These are phyloP conservation scores for Emergomyces orientalis DNA, from an alignment of 2,329 filamentous ascomycete genomes.

Conservation along the genomic window DNA sequence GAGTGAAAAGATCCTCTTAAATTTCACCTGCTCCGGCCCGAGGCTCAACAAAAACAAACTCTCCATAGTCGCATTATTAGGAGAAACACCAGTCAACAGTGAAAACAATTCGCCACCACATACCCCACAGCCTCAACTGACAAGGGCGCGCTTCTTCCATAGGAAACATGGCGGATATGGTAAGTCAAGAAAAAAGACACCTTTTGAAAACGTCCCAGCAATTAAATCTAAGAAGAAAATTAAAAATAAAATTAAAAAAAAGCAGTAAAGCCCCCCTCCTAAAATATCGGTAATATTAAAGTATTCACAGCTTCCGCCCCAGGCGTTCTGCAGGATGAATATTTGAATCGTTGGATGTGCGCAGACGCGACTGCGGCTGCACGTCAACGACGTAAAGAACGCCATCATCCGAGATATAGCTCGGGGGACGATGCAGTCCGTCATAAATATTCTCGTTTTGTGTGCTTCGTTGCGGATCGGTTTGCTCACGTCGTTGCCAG, in stretches of 20 bases:
- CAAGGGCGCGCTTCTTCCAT: not conserved
- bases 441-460: constrained; percentile 17
- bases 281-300: not conserved
- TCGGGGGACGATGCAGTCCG: constrained; percentile 54
- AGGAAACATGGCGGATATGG: not conserved
- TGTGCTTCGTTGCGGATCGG: constrained; percentile 8
- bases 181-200: not conserved
- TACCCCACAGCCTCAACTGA: not conserved
- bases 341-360: constrained; percentile 22
- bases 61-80: too few species aligned
- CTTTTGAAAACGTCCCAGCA: not conserved
- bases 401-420: constrained; percentile 67
- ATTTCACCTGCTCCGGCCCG: too few species aligned
- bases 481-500: constrained; percentile 57
- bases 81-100: too few species aligned
- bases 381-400: constrained; percentile 63
- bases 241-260: not conserved
- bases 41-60: too few species aligned
- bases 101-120: not conserved
- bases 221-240: not conserved
- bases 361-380: not conserved
- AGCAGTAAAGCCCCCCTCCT: not conserved
- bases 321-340: constrained; percentile 42
- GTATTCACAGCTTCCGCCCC: not conserved
- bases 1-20: too few species aligned